Percentiles rank a stretch among this genome's conserved stretches.
Evolutionary conservation across 108 stramenopile species (phyloP).

Genomic region (Pseudonitzschia multiseries): DNA sequence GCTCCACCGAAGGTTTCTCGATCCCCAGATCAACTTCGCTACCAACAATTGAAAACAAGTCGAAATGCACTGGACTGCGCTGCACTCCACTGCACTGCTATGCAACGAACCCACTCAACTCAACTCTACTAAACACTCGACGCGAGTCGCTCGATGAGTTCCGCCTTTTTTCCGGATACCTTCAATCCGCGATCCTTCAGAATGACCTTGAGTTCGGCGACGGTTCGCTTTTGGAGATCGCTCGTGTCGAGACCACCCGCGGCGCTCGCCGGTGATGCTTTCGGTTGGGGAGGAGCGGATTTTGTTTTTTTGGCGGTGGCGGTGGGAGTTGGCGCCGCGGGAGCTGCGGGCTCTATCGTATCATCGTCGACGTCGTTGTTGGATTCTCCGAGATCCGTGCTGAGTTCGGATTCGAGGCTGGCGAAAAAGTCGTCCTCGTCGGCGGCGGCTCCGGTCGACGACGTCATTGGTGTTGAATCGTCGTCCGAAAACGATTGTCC

Average conservation of each 20-base stretch:
- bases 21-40: no score
- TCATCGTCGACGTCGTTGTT: neutral
- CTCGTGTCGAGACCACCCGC: conserved; percentile 1
- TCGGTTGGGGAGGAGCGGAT: neutral
- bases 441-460: neutral
- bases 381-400: neutral
- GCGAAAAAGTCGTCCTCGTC: conserved; percentile 73
- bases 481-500: conserved; percentile 19
- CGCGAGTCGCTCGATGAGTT: conserved; percentile 74
- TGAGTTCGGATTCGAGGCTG: conserved; percentile 58
- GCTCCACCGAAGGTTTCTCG: no score
- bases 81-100: no score
- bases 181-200: conserved; percentile 68
- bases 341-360: neutral
- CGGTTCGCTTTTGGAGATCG: conserved; percentile 44
- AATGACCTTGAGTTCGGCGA: conserved; percentile 77
- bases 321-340: neutral
- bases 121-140: neutral
- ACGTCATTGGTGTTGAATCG: conserved; percentile 32
- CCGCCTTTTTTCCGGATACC: conserved; percentile 83
- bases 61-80: no score
- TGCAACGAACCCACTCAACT: no score
- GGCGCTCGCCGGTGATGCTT: neutral
- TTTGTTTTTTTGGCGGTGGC: neutral
- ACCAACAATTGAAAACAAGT: no score